Conservation (phyloP, 345 rosid species). For the Geranium brycei region DNA sequence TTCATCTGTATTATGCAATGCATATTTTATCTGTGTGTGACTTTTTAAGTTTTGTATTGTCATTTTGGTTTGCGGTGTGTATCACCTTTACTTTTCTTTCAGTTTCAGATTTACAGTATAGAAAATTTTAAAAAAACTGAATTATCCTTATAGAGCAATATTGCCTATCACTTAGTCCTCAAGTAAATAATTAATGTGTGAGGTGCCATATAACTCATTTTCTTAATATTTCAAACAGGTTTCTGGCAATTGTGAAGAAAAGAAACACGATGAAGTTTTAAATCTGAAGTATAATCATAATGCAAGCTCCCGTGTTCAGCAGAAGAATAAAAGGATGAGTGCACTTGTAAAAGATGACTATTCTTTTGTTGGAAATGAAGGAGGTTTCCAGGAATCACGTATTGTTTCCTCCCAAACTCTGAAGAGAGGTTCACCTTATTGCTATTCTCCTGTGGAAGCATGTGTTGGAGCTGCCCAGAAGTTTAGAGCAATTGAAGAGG, state of each 20-base stretch:
- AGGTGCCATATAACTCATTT: neutral
- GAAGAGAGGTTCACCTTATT: slow-evolving; percentile 23
- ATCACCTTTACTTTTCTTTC: neutral
- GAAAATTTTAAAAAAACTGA: too few species aligned
- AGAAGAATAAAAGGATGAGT: slow-evolving; percentile 10
- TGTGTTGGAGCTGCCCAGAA: slow-evolving; percentile 15
- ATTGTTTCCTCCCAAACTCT: slow-evolving; percentile 20
- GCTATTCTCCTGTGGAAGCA: slow-evolving; percentile 17
- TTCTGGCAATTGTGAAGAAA: slow-evolving; percentile 18
- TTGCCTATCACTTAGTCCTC: slow-evolving; percentile 2
- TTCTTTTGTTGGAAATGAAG: slow-evolving; percentile 20
- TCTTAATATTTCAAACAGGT: slow-evolving; percentile 16
- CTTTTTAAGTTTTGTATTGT: neutral
- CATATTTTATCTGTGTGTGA: neutral
- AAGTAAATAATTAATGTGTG: neutral
- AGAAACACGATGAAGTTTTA: slow-evolving; percentile 13
- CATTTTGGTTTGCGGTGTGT: neutral
- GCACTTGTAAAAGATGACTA: slow-evolving; percentile 14
- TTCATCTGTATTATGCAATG: neutral
- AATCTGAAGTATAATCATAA: slow-evolving; percentile 21
- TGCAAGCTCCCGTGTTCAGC: slow-evolving; percentile 16
- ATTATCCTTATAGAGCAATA: neutral
- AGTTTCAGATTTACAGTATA: too few species aligned
- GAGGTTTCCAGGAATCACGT: slow-evolving; percentile 18
- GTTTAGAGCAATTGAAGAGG: slow-evolving; percentile 21